Conservation (phyloP, 2,329 filamentous ascomycete genomes). For the Nannizziopsis arthrosporioides region DNA sequence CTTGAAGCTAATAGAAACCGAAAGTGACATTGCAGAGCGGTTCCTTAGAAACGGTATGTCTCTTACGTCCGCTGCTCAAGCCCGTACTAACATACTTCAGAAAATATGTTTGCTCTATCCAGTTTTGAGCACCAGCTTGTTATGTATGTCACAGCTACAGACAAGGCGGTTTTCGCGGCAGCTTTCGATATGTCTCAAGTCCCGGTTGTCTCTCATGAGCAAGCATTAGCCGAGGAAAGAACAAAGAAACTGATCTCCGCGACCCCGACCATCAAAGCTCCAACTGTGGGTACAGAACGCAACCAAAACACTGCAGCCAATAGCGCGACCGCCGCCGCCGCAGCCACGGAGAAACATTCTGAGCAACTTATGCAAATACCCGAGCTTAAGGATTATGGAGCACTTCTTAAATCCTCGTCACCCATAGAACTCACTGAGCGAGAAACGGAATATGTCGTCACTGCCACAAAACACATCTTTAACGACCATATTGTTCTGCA, state of each 20-base stretch:
- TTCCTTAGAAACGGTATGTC: slow-evolving; percentile 83
- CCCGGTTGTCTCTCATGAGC: slow-evolving; percentile 86
- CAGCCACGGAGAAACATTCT: slow-evolving; percentile 75
- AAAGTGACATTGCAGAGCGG: slow-evolving; percentile 69
- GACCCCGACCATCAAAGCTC: slow-evolving; percentile 86
- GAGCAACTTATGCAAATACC: slow-evolving; percentile 79
- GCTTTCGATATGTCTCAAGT: slow-evolving; percentile 88
- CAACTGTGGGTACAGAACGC: slow-evolving; percentile 67
- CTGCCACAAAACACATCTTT: slow-evolving; percentile 91
- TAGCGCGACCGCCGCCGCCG: slow-evolving; percentile 62
- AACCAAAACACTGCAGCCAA: slow-evolving; percentile 58
- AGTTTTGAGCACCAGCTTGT: slow-evolving; percentile 95
- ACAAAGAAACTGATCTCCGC: slow-evolving; percentile 94
- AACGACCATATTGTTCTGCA: slow-evolving; percentile 93
- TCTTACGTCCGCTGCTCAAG: neutral
- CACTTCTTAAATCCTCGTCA: slow-evolving; percentile 79
- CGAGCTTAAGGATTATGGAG: slow-evolving; percentile 80
- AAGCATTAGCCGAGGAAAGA: slow-evolving; percentile 89
- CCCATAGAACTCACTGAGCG: slow-evolving; percentile 86
- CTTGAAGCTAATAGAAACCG: slow-evolving; percentile 79
- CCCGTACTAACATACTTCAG: slow-evolving; percentile 34
- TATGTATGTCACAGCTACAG: slow-evolving; percentile 89
- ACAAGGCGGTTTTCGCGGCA: slow-evolving; percentile 68
- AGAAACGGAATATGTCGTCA: slow-evolving; percentile 94
- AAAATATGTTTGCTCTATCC: slow-evolving; percentile 88